Percentiles rank a stretch among this genome's conserved stretches.
Evolutionary conservation across 306 rosid species (phyloP).

Genomic region (Malus orientalis): DNA sequence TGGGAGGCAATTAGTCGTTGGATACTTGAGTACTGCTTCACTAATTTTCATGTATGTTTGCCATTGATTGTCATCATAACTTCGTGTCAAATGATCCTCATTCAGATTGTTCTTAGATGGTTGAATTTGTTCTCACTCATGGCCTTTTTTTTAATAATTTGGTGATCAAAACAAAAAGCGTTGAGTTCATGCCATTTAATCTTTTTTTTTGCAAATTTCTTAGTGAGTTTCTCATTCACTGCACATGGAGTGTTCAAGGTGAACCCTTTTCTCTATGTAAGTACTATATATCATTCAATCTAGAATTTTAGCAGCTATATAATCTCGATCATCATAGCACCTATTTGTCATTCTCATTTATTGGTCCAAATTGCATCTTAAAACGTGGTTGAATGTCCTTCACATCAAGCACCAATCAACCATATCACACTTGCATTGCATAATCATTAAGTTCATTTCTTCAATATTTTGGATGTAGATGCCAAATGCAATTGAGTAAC

Average conservation of each 20-base stretch:
- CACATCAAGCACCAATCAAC: background rate
- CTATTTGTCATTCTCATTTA: background rate
- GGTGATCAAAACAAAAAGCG: slow-evolving; percentile 34
- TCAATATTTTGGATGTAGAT: slow-evolving; percentile 6
- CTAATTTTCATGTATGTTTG: too few relatives aligned
- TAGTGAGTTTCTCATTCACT: slow-evolving; percentile 36
- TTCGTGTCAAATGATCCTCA: too few relatives aligned
- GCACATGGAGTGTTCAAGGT: slow-evolving; percentile 24
- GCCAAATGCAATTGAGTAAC: slow-evolving; percentile 34
- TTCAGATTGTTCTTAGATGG: too few relatives aligned
- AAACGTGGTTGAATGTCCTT: background rate
- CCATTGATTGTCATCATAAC: too few relatives aligned
- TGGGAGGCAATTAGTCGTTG: too few relatives aligned
- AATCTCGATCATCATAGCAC: too few relatives aligned
- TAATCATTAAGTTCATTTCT: background rate
- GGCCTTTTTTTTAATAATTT: slow-evolving; percentile 9
- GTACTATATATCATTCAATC: background rate
- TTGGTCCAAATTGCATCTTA: background rate
- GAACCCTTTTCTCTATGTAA: slow-evolving; percentile 34
- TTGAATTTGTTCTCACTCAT: background rate
- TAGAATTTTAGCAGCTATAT: too few relatives aligned
- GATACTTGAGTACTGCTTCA: too few relatives aligned
- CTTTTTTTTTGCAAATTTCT: slow-evolving; percentile 35
- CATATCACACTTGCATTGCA: background rate
- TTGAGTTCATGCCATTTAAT: slow-evolving; percentile 35